These are phyloP conservation scores for Tillandsia fasciculata DNA, from an alignment of 176 grass and related monocot genomes.

Conservation along the genomic window DNA sequence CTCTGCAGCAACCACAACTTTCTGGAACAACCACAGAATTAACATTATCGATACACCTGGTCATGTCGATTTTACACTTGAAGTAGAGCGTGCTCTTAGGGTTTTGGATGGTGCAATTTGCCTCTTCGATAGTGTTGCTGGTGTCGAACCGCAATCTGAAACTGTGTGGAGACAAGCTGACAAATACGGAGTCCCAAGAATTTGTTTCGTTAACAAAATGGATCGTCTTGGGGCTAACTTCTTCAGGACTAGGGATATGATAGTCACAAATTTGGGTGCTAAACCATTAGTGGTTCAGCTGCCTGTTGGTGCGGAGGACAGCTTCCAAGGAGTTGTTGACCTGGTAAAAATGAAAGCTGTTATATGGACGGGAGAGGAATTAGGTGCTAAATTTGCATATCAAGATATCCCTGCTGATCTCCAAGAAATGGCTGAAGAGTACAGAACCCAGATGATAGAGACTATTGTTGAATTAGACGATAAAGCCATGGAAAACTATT, in stretches of 20 bases:
- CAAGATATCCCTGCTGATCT: slow-evolving; percentile 79
- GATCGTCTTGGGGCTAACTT: slow-evolving; percentile 94
- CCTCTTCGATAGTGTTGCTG: slow-evolving; percentile 97
- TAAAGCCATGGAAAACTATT: slow-evolving; percentile 74
- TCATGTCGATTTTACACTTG: slow-evolving; percentile 95
- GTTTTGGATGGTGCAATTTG: slow-evolving; percentile 95
- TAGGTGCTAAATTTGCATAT: slow-evolving; percentile 83
- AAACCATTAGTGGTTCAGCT: slow-evolving; percentile 91
- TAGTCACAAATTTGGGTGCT: slow-evolving; percentile 86
- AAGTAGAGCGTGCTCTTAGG: slow-evolving; percentile 93
- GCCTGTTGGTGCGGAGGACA: slow-evolving; percentile 91
- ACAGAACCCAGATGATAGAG: slow-evolving; percentile 70
- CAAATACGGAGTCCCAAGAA: slow-evolving; percentile 91
- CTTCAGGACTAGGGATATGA: slow-evolving; percentile 96
- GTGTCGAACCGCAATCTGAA: slow-evolving; percentile 97
- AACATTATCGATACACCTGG: slow-evolving; percentile 99
- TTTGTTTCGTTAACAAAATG: slow-evolving; percentile 99
- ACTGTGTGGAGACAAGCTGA: slow-evolving; percentile 98
- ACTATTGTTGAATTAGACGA: slow-evolving; percentile 84
- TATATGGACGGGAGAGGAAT: slow-evolving; percentile 85
- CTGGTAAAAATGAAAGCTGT: slow-evolving; percentile 90
- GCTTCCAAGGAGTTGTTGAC: slow-evolving; percentile 87
- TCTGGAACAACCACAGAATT: slow-evolving; percentile 96
- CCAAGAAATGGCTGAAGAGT: slow-evolving; percentile 63
- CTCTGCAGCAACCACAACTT: slow-evolving; percentile 89